Percentiles rank a stretch among this genome's conserved stretches.
Conservation (phyloP, 148 eudicot genomes). For the Euryodendron excelsum region DNA sequence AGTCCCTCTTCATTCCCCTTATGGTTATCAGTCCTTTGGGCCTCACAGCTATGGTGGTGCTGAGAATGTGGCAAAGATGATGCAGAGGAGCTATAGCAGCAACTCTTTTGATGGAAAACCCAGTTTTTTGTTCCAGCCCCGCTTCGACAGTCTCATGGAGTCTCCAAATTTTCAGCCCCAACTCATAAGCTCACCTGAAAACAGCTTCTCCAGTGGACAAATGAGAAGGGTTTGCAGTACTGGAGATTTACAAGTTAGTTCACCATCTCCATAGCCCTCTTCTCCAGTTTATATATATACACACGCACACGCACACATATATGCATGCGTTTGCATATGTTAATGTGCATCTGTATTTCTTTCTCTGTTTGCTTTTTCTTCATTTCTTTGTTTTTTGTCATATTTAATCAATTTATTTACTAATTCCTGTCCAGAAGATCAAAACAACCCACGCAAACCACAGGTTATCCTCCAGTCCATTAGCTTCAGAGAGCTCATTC, state of each 20-base stretch:
- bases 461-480: slow-evolving; percentile 44
- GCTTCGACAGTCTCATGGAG: slow-evolving; percentile 44
- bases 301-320: too few species aligned
- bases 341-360: neutral
- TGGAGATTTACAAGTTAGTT: slow-evolving; percentile 80
- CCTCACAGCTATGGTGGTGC: slow-evolving; percentile 28
- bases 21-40: slow-evolving; percentile 18
- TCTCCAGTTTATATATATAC: too few species aligned
- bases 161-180: slow-evolving; percentile 28
- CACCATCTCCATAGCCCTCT: neutral
- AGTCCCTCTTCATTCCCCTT: slow-evolving; percentile 31
- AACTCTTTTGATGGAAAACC: slow-evolving; percentile 47
- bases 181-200: slow-evolving; percentile 33
- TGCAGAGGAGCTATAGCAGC: slow-evolving; percentile 75
- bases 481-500: slow-evolving; percentile 41
- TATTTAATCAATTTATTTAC: neutral
- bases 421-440: slow-evolving; percentile 18
- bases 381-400: neutral
- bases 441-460: slow-evolving; percentile 28
- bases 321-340: neutral
- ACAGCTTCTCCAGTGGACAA: slow-evolving; percentile 31
- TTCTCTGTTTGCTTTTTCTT: neutral
- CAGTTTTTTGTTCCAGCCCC: slow-evolving; percentile 41
- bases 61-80: slow-evolving; percentile 34
- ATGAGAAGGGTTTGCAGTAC: slow-evolving; percentile 84